Conservation (phyloP, 495 filamentous ascomycete genomes). For the Neurospora pannonica region DNA sequence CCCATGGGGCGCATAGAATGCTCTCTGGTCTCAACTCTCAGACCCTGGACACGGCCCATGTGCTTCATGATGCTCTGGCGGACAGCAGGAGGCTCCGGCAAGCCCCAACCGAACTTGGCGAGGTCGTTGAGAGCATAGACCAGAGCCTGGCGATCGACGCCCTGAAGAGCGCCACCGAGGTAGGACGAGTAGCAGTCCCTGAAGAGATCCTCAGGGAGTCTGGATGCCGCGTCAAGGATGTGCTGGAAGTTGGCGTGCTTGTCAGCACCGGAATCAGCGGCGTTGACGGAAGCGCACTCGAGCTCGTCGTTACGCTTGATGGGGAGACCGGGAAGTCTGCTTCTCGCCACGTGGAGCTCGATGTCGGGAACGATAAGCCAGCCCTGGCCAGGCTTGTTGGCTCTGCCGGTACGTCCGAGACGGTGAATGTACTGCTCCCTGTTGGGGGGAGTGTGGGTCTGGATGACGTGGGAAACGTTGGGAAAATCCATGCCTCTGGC, state of each 20-base stretch:
- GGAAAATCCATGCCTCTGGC: slow-evolving; percentile 97
- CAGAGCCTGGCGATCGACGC: slow-evolving; percentile 25
- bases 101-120: slow-evolving; percentile 50
- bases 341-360: slow-evolving; percentile 43
- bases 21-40: slow-evolving; percentile 37
- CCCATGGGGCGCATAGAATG: background rate
- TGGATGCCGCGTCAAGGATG: slow-evolving; percentile 23
- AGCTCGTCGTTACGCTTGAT: slow-evolving; percentile 46
- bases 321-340: slow-evolving; percentile 53
- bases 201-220: slow-evolving; percentile 25
- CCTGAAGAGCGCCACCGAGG: slow-evolving; percentile 40
- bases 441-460: slow-evolving; percentile 61
- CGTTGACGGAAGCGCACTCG: slow-evolving; percentile 40
- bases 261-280: slow-evolving; percentile 20
- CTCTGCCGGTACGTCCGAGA: slow-evolving; percentile 64
- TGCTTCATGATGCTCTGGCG: slow-evolving; percentile 29
- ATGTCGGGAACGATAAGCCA: slow-evolving; percentile 60
- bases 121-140: slow-evolving; percentile 54
- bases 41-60: slow-evolving; percentile 34
- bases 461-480: slow-evolving; percentile 82
- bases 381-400: slow-evolving; percentile 68
- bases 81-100: slow-evolving; percentile 48
- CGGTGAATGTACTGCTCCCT: slow-evolving; percentile 84
- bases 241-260: slow-evolving; percentile 29
- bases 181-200: slow-evolving; percentile 29